Evolutionary conservation across 2,329 filamentous ascomycete species (phyloP), one percentile per base, ranked within the genome.

Genomic region (Knufia petricola): DNA sequence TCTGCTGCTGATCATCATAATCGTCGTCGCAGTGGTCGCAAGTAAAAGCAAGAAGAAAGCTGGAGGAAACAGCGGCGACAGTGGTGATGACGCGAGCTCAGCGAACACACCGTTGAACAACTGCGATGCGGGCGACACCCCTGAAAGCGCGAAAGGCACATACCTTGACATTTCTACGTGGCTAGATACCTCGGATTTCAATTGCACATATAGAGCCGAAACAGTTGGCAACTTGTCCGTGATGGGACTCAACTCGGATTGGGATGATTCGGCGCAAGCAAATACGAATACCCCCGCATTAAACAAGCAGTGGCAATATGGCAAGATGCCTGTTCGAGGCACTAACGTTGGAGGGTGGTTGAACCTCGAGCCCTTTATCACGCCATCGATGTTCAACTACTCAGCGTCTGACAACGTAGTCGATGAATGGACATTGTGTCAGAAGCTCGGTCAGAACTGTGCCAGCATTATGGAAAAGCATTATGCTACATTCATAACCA

Each of bases 321-420:
- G 81, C 1, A 79, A 78, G 19, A 81, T 75, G 48, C 88, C 89
- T 1, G 87, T 94, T 20, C 80, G 90, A 6, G 92, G 92, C 1
- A 87, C 96, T 30, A 96, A 95, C 59, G 64, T 96, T 1, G 92
- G 92, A 44, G 92, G 92, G 10, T 98, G 92, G 92, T 77, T 98
- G 1, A 85, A 84, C 2, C 70, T 98, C 10, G 92, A 98, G 61
- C 92, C 92, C 0, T 95, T 94, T 64, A 96, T 98, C 63, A 90
- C 87, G 3, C 92, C 92, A 0, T 95, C 89, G 0, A 75, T 95
- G 21, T 98, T 98, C 68, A 69, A 79, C 52, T 87, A 84, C 62
- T 69, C 72, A 32, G 64, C 67, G 1, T 68, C 66, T 57, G 81
- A 70, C 70, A 79, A 66, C 3, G 78, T 96, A 36, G 75, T 96